These are phyloP conservation scores for Friedmanniomyces simplex DNA, from an alignment of 495 filamentous ascomycete species.

Conservation along the genomic window DNA sequence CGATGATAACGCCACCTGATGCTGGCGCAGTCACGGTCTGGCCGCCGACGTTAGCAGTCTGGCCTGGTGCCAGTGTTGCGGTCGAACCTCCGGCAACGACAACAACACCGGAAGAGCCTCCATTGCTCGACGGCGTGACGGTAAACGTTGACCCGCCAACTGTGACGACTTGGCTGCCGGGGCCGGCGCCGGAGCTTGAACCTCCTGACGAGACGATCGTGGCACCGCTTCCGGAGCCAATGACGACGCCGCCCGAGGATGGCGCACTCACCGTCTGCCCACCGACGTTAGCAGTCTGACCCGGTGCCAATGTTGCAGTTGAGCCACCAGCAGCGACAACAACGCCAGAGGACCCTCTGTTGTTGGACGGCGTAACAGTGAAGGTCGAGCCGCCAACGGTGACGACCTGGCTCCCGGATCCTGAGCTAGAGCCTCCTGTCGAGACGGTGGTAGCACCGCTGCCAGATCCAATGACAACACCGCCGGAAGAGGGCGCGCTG, in stretches of 20 bases:
- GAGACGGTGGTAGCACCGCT: not conserved
- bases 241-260: not conserved
- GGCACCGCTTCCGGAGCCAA: not conserved
- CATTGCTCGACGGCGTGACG: conserved; percentile 24
- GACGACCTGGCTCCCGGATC: conserved; percentile 9
- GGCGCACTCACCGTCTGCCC: not conserved
- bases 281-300: not conserved
- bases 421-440: not conserved
- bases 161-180: conserved; percentile 13
- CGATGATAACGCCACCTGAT: not conserved
- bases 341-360: conserved; percentile 25
- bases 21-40: not conserved
- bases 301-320: conserved; percentile 2
- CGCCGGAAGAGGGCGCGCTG: not conserved
- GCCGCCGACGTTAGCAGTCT: not conserved
- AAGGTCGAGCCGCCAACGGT: conserved; percentile 24
- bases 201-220: not conserved
- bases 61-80: conserved; percentile 1
- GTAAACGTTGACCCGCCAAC: conserved; percentile 24
- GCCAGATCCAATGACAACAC: not conserved
- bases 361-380: conserved; percentile 25
- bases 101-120: conserved; percentile 24
- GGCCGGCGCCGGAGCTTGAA: not conserved
- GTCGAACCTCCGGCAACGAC: conserved; percentile 21
- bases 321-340: conserved; percentile 21